Evolutionary conservation across 306 rosid species (phyloP).

Genomic region (Vachellia pachyceras): DNA sequence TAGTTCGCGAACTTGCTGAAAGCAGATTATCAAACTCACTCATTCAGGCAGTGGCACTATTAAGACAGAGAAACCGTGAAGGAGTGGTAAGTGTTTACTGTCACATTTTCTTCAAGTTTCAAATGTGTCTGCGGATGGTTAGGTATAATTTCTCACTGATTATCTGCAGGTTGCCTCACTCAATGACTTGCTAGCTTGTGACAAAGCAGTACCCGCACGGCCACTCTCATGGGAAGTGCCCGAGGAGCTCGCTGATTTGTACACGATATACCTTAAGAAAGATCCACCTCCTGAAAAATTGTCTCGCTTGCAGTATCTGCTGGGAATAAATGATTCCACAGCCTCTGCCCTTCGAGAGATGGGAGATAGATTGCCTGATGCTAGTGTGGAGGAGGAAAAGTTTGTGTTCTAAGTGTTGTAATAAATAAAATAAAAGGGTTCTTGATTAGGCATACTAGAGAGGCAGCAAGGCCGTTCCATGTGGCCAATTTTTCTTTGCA

Average conservation of each 20-base stretch:
- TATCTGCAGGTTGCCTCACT: slow-evolving; percentile 57
- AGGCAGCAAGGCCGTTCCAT: not conserved
- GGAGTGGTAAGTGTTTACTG: slow-evolving; percentile 72
- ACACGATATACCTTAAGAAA: slow-evolving; percentile 65
- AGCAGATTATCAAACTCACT: slow-evolving; percentile 82
- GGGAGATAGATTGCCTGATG: slow-evolving; percentile 64
- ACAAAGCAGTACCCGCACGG: slow-evolving; percentile 52
- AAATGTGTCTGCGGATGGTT: slow-evolving; percentile 18
- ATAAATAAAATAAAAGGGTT: slow-evolving; percentile 4
- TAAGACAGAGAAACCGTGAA: slow-evolving; percentile 78
- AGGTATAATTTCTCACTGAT: slow-evolving; percentile 3
- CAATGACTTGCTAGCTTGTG: slow-evolving; percentile 58
- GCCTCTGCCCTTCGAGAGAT: slow-evolving; percentile 71
- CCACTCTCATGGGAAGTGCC: slow-evolving; percentile 57
- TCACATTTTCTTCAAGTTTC: slow-evolving; percentile 15
- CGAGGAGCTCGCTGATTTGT: slow-evolving; percentile 89
- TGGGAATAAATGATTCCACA: slow-evolving; percentile 81
- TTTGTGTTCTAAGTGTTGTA: slow-evolving; percentile 70
- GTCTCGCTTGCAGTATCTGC: slow-evolving; percentile 81
- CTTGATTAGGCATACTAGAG: slow-evolving; percentile 44
- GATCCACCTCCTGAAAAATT: slow-evolving; percentile 77
- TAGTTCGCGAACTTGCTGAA: slow-evolving; percentile 76
- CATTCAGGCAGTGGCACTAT: slow-evolving; percentile 84
- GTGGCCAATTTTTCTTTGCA: slow-evolving; percentile 13
- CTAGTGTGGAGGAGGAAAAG: slow-evolving; percentile 74